Conservation (phyloP, 176 grass and related monocot species). For the Tillandsia fasciculata region DNA sequence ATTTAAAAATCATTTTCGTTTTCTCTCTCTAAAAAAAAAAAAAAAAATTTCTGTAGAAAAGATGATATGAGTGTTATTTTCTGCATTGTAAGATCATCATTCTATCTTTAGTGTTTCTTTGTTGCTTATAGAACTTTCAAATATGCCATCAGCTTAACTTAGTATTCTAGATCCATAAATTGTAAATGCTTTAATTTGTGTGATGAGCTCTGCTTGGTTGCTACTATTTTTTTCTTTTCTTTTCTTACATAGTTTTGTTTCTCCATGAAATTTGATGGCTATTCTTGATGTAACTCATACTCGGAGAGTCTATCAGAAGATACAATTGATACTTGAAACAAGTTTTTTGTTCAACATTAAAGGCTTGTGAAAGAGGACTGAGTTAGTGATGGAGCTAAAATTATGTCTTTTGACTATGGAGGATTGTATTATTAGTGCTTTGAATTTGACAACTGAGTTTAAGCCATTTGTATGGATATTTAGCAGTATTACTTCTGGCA, state of each 20-base stretch:
- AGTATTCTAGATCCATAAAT: no score
- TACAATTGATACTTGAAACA: neutral
- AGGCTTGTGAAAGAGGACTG: neutral
- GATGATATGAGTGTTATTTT: neutral
- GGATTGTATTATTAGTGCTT: neutral
- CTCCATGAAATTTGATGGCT: neutral
- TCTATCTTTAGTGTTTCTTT: neutral
- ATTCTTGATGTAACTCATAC: no score
- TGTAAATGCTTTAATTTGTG: neutral
- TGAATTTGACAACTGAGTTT: neutral
- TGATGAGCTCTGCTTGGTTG: neutral
- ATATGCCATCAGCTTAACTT: no score
- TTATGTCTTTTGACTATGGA: neutral
- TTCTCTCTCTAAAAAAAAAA: no score
- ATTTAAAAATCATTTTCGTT: no score
- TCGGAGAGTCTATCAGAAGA: no score
- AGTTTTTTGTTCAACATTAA: neutral
- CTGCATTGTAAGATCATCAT: neutral
- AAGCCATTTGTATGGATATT: neutral
- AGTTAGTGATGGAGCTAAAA: neutral
- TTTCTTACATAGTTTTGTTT: neutral
- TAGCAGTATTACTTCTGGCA: neutral
- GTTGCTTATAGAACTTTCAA: no score
- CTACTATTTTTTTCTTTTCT: neutral
- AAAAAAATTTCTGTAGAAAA: no score